Conservation (phyloP, 225 moss, liverwort and hornwort species). For the Bryoerythrophyllum caledonicum region DNA sequence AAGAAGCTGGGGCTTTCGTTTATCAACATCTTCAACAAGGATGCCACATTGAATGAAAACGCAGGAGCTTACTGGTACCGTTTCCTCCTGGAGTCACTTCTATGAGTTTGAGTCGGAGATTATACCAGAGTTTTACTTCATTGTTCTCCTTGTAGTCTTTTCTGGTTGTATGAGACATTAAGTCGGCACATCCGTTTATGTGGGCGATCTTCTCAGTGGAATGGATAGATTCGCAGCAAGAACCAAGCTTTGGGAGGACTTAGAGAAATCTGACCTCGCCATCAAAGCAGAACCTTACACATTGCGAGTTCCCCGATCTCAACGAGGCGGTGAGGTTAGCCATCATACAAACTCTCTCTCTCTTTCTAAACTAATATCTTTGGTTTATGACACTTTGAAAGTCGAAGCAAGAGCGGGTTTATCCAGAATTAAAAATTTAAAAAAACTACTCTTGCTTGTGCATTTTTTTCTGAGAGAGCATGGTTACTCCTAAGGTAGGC, state of each 20-base stretch:
- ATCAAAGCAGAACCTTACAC: constrained; percentile 72
- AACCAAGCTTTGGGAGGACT: constrained; percentile 71
- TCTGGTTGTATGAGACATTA: neutral
- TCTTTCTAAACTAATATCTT: neutral
- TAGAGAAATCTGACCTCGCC: constrained; percentile 61
- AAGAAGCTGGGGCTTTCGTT: constrained; percentile 68
- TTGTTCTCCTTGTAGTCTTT: neutral
- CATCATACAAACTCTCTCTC: neutral
- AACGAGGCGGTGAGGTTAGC: constrained; percentile 84
- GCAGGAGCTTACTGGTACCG: constrained; percentile 72
- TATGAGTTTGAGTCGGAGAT: neutral
- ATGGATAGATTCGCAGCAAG: constrained; percentile 81
- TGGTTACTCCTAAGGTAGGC: neutral
- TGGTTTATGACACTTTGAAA: neutral
- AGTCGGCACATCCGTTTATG: neutral
- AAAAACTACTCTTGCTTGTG: constrained; percentile 2
- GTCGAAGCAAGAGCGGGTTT: neutral
- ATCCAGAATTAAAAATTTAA: neutral
- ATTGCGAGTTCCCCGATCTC: constrained; percentile 78
- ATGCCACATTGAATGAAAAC: constrained; percentile 79
- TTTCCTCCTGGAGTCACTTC: neutral
- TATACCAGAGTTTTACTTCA: neutral
- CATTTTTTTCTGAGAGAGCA: neutral
- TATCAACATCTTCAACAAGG: constrained; percentile 81
- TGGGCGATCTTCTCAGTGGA: constrained; percentile 56